These are phyloP conservation scores for Trichoderma atrobrunneum DNA, from an alignment of 2,329 filamentous ascomycete species.

Conservation along the genomic window DNA sequence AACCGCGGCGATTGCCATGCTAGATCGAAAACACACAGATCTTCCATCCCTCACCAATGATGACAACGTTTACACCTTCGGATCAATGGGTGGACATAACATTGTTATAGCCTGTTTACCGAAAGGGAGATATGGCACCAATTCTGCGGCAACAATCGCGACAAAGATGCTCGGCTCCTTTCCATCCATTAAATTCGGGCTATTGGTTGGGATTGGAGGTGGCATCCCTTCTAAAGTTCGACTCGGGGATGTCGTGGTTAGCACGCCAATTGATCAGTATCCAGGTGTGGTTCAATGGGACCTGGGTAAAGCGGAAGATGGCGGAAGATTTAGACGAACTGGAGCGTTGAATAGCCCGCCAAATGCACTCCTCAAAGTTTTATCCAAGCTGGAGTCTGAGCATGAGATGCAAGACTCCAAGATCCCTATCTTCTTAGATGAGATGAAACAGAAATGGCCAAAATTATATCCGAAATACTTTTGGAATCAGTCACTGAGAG, in stretches of 20 bases:
- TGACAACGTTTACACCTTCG: not conserved
- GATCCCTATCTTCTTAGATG: not conserved
- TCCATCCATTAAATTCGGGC: not conserved
- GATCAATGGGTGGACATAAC: not conserved
- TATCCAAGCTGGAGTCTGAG: not conserved
- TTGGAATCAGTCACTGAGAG: not conserved
- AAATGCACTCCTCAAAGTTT: not conserved
- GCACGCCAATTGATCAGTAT: not conserved
- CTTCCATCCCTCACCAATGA: not conserved
- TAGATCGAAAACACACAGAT: not conserved
- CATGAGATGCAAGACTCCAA: not conserved
- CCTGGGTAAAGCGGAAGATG: not conserved
- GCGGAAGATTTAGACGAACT: not conserved
- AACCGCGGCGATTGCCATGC: not conserved
- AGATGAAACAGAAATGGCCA: not conserved
- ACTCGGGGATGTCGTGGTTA: not conserved
- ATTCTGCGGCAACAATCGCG: not conserved
- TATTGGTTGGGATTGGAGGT: not conserved
- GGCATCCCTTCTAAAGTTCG: not conserved
- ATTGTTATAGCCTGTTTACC: not conserved
- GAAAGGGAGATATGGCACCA: not conserved
- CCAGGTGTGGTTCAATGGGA: conserved; percentile 3
- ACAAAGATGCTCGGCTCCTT: not conserved
- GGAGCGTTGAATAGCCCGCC: not conserved
- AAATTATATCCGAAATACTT: not conserved